Evolutionary conservation across 768 basidiomycete genomes (phyloP).

Genomic region (Agrocybe praecox): DNA sequence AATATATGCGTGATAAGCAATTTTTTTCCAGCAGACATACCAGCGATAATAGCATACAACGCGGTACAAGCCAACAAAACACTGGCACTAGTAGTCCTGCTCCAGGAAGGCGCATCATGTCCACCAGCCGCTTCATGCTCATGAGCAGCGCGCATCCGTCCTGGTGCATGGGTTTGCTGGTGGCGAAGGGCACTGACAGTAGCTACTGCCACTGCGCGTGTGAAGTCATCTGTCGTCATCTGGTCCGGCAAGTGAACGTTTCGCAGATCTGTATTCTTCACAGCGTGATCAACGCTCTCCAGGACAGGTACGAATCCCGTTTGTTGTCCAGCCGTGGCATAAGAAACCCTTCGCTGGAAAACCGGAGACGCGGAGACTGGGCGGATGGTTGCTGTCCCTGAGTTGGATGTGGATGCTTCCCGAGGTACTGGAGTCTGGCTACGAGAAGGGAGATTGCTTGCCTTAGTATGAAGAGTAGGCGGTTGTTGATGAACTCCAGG

Average conservation of each 20-base stretch:
- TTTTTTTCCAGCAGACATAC: constrained; percentile 45
- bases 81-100: constrained; percentile 83
- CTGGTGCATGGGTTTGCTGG: constrained; percentile 60
- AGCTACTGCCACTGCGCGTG: constrained; percentile 90
- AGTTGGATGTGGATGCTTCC: constrained; percentile 18
- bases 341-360: constrained; percentile 54
- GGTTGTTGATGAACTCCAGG: constrained; percentile 16
- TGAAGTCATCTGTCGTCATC: constrained; percentile 87
- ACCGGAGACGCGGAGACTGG: constrained; percentile 42
- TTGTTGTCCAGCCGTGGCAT: constrained; percentile 41
- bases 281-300: constrained; percentile 78
- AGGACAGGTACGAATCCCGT: constrained; percentile 60
- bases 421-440: constrained; percentile 40
- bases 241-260: constrained; percentile 60
- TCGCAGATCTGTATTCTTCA: constrained; percentile 59
- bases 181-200: constrained; percentile 90
- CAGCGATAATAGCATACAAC: constrained; percentile 93
- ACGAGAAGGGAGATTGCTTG: constrained; percentile 44
- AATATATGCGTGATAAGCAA: background rate
- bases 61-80: constrained; percentile 90
- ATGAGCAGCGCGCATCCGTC: constrained; percentile 44
- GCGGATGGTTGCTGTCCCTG: constrained; percentile 15
- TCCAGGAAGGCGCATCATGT: constrained; percentile 98
- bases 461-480: constrained; percentile 43
- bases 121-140: constrained; percentile 62